Conservation (phyloP, 2,329 filamentous ascomycete species). For the Colletotrichum acutatum region DNA sequence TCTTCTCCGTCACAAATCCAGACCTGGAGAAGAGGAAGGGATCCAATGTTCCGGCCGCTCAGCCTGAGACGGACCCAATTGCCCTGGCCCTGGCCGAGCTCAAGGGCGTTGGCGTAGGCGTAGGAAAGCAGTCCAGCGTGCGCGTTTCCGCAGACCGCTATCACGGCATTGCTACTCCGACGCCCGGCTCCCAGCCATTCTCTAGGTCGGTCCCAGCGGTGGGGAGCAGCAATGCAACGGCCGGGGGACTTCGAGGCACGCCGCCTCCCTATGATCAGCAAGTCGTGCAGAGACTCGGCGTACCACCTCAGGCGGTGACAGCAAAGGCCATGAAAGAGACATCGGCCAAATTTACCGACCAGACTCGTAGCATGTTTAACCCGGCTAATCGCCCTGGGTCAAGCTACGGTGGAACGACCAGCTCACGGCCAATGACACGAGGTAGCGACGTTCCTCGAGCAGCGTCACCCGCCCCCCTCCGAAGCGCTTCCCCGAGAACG, state of each 20-base stretch:
- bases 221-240: slow-evolving; percentile 53
- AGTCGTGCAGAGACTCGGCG: slow-evolving; percentile 80
- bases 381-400: slow-evolving; percentile 48
- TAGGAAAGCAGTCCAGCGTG: slow-evolving; percentile 80
- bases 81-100: slow-evolving; percentile 92
- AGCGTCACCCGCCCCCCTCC: slow-evolving; percentile 75
- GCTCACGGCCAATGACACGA: slow-evolving; percentile 68
- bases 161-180: slow-evolving; percentile 90
- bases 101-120: slow-evolving; percentile 78
- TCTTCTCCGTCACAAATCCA: slow-evolving; percentile 89
- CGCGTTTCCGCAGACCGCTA: slow-evolving; percentile 97
- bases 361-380: slow-evolving; percentile 83
- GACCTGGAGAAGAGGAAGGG: slow-evolving; percentile 65
- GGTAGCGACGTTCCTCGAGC: slow-evolving; percentile 69
- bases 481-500: slow-evolving; percentile 72
- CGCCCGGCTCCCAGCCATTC: slow-evolving; percentile 60
- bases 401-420: slow-evolving; percentile 49
- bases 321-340: slow-evolving; percentile 96
- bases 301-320: slow-evolving; percentile 91
- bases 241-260: slow-evolving; percentile 74
- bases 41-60: slow-evolving; percentile 50
- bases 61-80: slow-evolving; percentile 85
- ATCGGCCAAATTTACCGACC: slow-evolving; percentile 86
- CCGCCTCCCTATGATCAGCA: slow-evolving; percentile 89
- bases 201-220: slow-evolving; percentile 55